Percentiles rank a stretch among this genome's conserved stretches.
These are phyloP conservation scores for Amorphotheca resinae DNA, from an alignment of 495 filamentous ascomycete genomes.

Conservation along the genomic window DNA sequence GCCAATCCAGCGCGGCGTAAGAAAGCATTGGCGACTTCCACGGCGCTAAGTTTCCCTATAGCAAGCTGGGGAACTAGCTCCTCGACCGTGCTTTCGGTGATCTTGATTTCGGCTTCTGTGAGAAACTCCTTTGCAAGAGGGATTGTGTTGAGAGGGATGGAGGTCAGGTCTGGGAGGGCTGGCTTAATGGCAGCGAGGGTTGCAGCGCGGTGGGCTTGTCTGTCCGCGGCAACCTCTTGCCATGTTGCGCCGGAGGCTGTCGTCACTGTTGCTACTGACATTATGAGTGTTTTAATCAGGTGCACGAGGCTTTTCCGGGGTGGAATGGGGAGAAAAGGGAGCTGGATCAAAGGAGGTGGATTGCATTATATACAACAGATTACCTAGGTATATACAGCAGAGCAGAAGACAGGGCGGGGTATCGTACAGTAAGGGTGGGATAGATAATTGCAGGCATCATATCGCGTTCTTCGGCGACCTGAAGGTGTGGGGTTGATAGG, in stretches of 20 bases:
- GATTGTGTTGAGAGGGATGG: conserved; percentile 32
- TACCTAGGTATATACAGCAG: too few relatives aligned
- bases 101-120: conserved; percentile 32
- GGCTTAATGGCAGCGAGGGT: conserved; percentile 31
- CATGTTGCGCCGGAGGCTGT: conserved; percentile 28
- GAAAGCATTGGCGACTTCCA: conserved; percentile 43
- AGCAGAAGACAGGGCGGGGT: too few relatives aligned
- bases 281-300: too few relatives aligned
- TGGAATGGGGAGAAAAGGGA: too few relatives aligned
- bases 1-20: conserved; percentile 45
- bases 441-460: too few relatives aligned
- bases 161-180: conserved; percentile 11
- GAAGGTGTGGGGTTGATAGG: too few relatives aligned
- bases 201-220: conserved; percentile 31
- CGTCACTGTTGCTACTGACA: conserved; percentile 23
- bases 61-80: conserved; percentile 32
- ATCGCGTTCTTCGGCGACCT: too few relatives aligned
- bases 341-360: too few relatives aligned
- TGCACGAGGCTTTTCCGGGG: too few relatives aligned
- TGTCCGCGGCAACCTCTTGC: conserved; percentile 33
- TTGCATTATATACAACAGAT: too few relatives aligned
- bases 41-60: conserved; percentile 29
- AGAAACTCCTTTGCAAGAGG: conserved; percentile 31
- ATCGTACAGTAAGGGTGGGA: too few relatives aligned
- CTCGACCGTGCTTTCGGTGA: conserved; percentile 36